phyloP scores from a whole-genome alignment of 2,329 filamentous ascomycete species.

The Dryadomyces sulphureus region DNA sequence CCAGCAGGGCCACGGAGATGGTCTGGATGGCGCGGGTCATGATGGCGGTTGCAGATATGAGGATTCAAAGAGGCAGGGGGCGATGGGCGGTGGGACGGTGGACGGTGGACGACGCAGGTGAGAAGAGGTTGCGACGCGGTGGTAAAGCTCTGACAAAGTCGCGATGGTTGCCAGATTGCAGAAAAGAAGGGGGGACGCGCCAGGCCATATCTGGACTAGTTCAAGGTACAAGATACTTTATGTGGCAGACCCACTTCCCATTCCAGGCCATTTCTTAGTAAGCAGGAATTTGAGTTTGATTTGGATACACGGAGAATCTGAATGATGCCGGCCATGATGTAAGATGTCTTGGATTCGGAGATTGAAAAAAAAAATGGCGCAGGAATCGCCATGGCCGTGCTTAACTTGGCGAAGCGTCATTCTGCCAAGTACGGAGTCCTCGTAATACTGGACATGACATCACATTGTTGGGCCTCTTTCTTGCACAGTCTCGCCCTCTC shows the following conservation, averaged over 20 bases:
- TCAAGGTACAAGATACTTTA: not conserved
- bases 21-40: slow-evolving; percentile 96
- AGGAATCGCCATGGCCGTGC: too few relatives aligned
- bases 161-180: slow-evolving; percentile 7
- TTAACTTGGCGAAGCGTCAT: too few relatives aligned
- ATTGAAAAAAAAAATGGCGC: too few relatives aligned
- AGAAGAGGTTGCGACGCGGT: not conserved
- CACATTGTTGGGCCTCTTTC: too few relatives aligned
- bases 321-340: not conserved
- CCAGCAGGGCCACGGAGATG: slow-evolving; percentile 71
- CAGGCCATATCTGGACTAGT: not conserved
- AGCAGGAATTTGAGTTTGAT: too few relatives aligned
- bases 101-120: not conserved
- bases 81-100: not conserved
- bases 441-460: too few relatives aligned
- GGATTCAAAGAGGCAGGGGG: too few relatives aligned
- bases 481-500: too few relatives aligned
- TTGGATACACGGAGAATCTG: too few relatives aligned
- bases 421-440: too few relatives aligned
- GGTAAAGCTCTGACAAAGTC: not conserved
- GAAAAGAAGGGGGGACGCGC: not conserved
- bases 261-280: too few relatives aligned
- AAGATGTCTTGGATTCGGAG: not conserved
- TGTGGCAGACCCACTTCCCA: too few relatives aligned
- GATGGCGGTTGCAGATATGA: slow-evolving; percentile 18